Base-by-base conservation (phyloP, 208 protist genomes). In the Acanthamoeba lenticulata region DNA sequence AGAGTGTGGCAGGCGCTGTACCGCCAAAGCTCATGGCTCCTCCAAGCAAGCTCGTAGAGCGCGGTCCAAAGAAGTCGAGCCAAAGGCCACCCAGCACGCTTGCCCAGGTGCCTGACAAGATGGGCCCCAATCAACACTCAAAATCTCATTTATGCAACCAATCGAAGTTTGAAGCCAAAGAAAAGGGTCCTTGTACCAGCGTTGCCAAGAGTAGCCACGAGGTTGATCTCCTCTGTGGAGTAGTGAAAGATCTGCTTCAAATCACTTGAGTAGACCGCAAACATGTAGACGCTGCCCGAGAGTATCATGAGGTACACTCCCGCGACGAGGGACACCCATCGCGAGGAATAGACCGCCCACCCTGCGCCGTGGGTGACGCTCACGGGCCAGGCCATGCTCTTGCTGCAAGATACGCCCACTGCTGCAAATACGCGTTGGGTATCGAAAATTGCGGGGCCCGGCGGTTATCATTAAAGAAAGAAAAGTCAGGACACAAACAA, bases 41-140 rank as follows among this genome's bases (percentile, higher is more conserved):
- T 36, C 44, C 44, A 42, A 85, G 32, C 42, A 55, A 38, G n/a
- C 17, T 15, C 24, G 74, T 55, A 15, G 74, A 85, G 17, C 74
- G 74, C 44, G 74, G 74, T 15, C 74, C 74, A 85, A 85, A 47
- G 74, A 21, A 40, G 38, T 85, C 74, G 15, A 85, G 74, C 74
- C 74, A 85, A 19, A 85, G 45, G 38, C 74, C 74, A 29, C 74
- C 74, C 44, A 85, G 38, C 38, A 85, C 38, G 29, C 74, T 38
- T 13, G 15, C 9, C 74, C 29, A 85, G 29, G 27, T 29, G 38
- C 74, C 74, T 85, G n/a, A n/a, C n/a, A n/a, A n/a, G 72, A 29
- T 38, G 17, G 62, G 6, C 24, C 1, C 3, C 24, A 15, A 0
- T 17, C 13, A 40, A 38, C 62, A 1, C 27, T 36, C 3, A 72